Base-by-base conservation (phyloP, 331 rosid species). In the Phaseolus coccineus region DNA sequence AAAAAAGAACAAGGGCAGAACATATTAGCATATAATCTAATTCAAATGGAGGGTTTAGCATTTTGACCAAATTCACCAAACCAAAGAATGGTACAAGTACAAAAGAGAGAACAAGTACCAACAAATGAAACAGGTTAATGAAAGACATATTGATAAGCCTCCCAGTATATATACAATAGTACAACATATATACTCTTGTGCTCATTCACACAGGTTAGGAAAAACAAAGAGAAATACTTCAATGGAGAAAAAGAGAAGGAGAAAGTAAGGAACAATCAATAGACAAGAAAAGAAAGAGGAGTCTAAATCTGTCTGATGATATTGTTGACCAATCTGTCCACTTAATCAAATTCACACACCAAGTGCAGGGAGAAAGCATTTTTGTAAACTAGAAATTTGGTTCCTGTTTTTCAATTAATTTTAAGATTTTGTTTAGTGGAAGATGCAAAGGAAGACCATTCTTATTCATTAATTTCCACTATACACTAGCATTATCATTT, bases 211-310 rank as follows among this genome's bases (percentile, higher is more conserved):
- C 56, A 62, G 13, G 69, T 72, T 69, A 74, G 68, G 85, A 69
- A 46, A 37, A 84, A 46, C 9, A 22, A 27, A 77, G 5, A 24
- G 53, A 57, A 33, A 46, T 7, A 71, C 1, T 50, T 47, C 8
- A 28, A 15, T 65, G 67, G 67, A 58, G 30, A 64, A 22, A 77
- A n/a, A 76, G 37, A 35, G 31, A 9, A 28, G 27, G 69, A 55
- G 67, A 71, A 71, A 71, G 33, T 19, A 56, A 51, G 81, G 81
- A 81, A 73, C 85, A 87, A 81, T 59, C 81, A 71, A 51, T 53
- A 89, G 94, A 94, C 94, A 94, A 73, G 93, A 92, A 88, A 81
- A 85, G 88, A 91, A 84, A 85, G 88, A 81, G 24, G 85, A 73
- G 97, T 91, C 94, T 50, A 81, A 69, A 68, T 87, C 83, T 85